Conservation (phyloP, 148 eudicot genomes). For the Diospyros lotus region DNA sequence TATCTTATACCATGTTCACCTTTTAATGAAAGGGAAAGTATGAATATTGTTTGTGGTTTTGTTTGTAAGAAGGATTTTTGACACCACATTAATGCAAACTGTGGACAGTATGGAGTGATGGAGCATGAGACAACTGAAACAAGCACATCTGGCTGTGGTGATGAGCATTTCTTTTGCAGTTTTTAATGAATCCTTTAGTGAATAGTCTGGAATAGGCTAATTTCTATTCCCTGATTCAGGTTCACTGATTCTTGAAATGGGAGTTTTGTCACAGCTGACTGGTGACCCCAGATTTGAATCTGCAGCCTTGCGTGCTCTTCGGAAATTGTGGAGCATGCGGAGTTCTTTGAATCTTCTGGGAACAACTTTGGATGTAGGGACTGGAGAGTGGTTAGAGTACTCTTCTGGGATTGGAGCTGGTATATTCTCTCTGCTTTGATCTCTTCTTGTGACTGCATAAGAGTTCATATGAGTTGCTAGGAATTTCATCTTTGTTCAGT, state of each 20-base stretch:
- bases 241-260: constrained; percentile 97
- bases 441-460: neutral
- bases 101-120: constrained; percentile 91
- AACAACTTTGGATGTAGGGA: constrained; percentile 81
- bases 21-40: constrained; percentile 13
- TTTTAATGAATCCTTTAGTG: constrained; percentile 7
- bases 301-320: constrained; percentile 88
- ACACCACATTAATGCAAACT: constrained; percentile 53
- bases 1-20: constrained; percentile 13
- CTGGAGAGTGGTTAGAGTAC: constrained; percentile 88
- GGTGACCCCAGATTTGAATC: constrained; percentile 81
- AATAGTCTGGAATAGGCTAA: constrained; percentile 22
- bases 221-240: constrained; percentile 42
- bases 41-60: constrained; percentile 38
- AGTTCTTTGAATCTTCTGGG: constrained; percentile 92
- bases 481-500: neutral
- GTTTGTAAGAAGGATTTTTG: constrained; percentile 56
- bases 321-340: constrained; percentile 92
- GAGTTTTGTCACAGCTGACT: constrained; percentile 81
- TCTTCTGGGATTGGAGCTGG: constrained; percentile 98
- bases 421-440: constrained; percentile 26
- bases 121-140: constrained; percentile 96
- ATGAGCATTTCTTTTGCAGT: constrained; percentile 23
- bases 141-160: constrained; percentile 98
- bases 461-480: constrained; percentile 2